phyloP scores from a whole-genome alignment of 495 filamentous ascomycete species.

The Platismatia glauca region DNA sequence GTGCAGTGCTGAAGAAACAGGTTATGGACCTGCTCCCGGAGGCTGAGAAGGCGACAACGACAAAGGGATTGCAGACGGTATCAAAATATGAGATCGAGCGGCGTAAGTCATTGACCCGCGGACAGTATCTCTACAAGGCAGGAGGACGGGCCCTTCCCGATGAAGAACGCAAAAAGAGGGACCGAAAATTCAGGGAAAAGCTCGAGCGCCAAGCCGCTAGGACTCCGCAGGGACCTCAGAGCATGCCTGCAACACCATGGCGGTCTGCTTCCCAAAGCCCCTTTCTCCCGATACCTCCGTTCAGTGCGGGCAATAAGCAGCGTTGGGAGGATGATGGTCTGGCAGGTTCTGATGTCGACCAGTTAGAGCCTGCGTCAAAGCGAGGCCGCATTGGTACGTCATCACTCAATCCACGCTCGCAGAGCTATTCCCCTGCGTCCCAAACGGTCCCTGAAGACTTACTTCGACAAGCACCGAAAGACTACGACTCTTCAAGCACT shows the following conservation, averaged over 20 bases:
- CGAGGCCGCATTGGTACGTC: neutral
- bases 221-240: neutral
- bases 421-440: neutral
- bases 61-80: neutral
- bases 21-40: neutral
- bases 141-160: neutral
- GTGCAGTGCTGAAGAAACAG: neutral
- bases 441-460: neutral
- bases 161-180: neutral
- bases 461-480: neutral
- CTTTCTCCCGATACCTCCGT: neutral
- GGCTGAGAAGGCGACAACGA: neutral
- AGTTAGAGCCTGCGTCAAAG: neutral
- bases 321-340: neutral
- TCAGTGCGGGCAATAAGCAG: neutral
- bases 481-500: neutral
- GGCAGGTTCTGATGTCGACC: too few relatives aligned
- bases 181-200: neutral
- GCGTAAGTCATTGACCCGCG: neutral
- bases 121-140: constrained; percentile 1
- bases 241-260: neutral
- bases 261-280: neutral
- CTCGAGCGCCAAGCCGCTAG: neutral
- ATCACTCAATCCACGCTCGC: neutral
- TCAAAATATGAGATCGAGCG: constrained; percentile 1